Evolutionary conservation across 1,284 basidiomycete species (phyloP).

Genomic region (Hypsizygus ulmarius): DNA sequence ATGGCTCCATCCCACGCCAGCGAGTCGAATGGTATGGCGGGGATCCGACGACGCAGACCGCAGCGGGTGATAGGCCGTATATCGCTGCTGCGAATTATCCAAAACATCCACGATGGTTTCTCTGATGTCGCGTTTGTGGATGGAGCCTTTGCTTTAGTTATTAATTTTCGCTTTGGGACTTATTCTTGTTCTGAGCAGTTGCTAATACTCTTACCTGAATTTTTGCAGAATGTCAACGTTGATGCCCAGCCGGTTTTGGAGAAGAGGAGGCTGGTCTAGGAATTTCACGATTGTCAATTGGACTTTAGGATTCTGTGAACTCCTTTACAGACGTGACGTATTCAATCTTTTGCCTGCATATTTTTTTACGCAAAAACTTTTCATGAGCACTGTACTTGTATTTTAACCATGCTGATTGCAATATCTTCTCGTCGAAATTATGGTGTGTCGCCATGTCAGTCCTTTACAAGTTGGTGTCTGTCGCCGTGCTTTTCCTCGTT

Average conservation of each 20-base stretch:
- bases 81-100: slow-evolving; percentile 26
- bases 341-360: too few species aligned
- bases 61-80: slow-evolving; percentile 23
- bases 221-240: not conserved
- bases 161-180: not conserved
- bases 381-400: too few species aligned
- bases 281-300: too few species aligned
- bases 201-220: too few species aligned
- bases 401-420: too few species aligned
- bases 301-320: too few species aligned
- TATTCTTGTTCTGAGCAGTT: not conserved
- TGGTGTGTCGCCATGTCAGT: too few species aligned
- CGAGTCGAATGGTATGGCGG: slow-evolving; percentile 13
- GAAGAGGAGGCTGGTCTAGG: slow-evolving; percentile 2
- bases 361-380: too few species aligned
- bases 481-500: too few species aligned
- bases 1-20: slow-evolving; percentile 32
- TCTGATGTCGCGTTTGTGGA: slow-evolving; percentile 25
- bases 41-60: slow-evolving; percentile 11
- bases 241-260: not conserved
- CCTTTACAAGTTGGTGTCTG: too few species aligned
- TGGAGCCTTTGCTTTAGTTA: not conserved
- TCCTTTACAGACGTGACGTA: too few species aligned
- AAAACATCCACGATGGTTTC: slow-evolving; percentile 33
- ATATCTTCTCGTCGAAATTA: too few species aligned